Evolutionary conservation across 2,329 filamentous ascomycete genomes (phyloP).

Genomic region (Clonostachys sp.): DNA sequence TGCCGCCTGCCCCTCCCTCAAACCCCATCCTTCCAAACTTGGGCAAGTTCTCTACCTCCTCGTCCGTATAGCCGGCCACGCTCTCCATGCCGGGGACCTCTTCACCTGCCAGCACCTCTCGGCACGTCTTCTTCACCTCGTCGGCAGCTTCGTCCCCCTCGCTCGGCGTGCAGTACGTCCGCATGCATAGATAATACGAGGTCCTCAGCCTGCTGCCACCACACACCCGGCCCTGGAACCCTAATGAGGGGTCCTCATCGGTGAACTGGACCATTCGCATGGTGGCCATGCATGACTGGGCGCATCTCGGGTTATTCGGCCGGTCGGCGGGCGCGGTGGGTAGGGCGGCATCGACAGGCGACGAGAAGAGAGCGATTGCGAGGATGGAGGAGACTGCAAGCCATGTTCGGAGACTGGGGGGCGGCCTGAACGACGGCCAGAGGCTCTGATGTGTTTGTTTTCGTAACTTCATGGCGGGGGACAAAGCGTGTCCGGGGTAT

Average conservation of each 20-base stretch:
- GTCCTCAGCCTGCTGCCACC: slow-evolving; percentile 16
- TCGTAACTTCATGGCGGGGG: no score
- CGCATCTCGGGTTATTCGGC: slow-evolving; percentile 11
- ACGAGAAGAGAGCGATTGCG: no score
- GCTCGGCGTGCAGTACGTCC: slow-evolving; percentile 22
- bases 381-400: no score
- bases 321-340: no score
- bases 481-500: no score
- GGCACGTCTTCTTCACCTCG: slow-evolving; percentile 27
- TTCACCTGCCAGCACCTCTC: slow-evolving; percentile 8
- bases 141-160: slow-evolving; percentile 13
- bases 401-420: no score
- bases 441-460: no score
- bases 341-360: no score
- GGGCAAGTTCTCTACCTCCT: slow-evolving; percentile 19
- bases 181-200: slow-evolving; percentile 31
- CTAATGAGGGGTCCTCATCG: slow-evolving; percentile 13
- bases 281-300: slow-evolving; percentile 21
- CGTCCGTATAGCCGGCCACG: slow-evolving; percentile 22
- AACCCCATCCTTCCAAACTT: slow-evolving; percentile 19
- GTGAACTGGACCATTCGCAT: slow-evolving; percentile 20
- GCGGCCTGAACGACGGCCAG: no score
- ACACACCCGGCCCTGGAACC: slow-evolving; percentile 14
- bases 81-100: slow-evolving; percentile 10
- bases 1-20: background rate